Base-by-base conservation (phyloP, 169 alveolate genomes). In the Cryptosporidium sp. region DNA sequence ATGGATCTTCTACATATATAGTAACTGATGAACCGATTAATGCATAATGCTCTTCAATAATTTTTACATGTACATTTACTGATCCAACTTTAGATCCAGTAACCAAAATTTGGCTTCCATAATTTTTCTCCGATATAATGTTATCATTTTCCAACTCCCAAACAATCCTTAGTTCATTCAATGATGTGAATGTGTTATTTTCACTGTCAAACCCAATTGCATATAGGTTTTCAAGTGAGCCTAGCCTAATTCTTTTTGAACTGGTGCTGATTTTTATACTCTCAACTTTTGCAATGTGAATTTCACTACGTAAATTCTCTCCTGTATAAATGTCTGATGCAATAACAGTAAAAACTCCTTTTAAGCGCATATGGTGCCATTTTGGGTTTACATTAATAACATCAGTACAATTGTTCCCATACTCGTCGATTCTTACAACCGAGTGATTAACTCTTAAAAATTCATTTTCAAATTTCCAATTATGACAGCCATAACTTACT, bases 191-290 rank as follows among this genome's bases (percentile, higher is more conserved):
- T 7, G 89, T 80, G 44, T 80, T 80, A 26, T 61, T 4, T 80
- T 80, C 89, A 42, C 21, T 51, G 44, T 80, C 89, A 39, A 61
- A 80, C 9, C 89, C 89, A 7, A 80, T n/a, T 80, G 75, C 89
- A 58, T 29, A 35, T 29, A 80, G n/a, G n/a, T 29, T 67, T 42
- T 80, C 89, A 16, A 80, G 75, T 0, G 75, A 80, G 21, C 75
- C 75, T 5, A 80, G 37, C 42, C 89, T 80, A 45, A 80, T 80
- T 80, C 89, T 80, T 31, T 80, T 80, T 80, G 89, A 80, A 65
- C 89, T 80, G 8, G 89, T 80, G 39, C 68, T 60, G 26, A 62
- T 80, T 33, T 35, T 62, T 26, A 80, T 80, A n/a, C 89, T 80
- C 33, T 80, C 89, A 42, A 80, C 65, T 3, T 67, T 80, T 44